phyloP scores from a whole-genome alignment of 495 filamentous ascomycete species.

The Endocarpon pusillum region DNA sequence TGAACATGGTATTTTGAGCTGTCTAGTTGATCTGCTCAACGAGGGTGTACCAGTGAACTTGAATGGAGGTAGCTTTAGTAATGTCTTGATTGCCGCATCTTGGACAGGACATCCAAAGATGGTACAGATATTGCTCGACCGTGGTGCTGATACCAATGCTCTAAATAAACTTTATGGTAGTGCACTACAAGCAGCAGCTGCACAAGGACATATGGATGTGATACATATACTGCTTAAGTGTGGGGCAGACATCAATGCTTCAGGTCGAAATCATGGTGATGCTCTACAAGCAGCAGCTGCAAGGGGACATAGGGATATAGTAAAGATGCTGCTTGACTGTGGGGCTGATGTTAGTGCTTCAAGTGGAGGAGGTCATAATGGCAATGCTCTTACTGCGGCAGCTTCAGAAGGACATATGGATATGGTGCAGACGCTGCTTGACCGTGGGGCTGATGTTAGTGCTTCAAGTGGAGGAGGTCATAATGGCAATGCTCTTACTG shows the following conservation, averaged over 20 bases:
- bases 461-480: constrained; percentile 1
- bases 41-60: no score
- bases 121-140: constrained; percentile 19
- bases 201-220: constrained; percentile 14
- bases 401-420: no score
- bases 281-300: constrained; percentile 22
- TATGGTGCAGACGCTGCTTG: no score
- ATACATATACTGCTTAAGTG: constrained; percentile 18
- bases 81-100: no score
- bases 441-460: no score
- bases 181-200: constrained; percentile 16
- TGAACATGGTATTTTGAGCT: no score
- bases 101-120: constrained; percentile 22
- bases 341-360: constrained; percentile 5
- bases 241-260: constrained; percentile 20
- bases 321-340: no score
- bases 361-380: not conserved
- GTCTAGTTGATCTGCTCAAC: no score
- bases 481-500: constrained; percentile 9
- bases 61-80: no score
- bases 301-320: constrained; percentile 28
- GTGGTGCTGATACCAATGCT: constrained; percentile 13
- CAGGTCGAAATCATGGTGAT: no score
- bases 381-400: constrained; percentile 4
- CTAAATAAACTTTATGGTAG: constrained; percentile 12